Evolutionary conservation across 1,284 basidiomycete genomes (phyloP), one percentile per base, ranked within the genome.

Genomic region (Irpex sp.): DNA sequence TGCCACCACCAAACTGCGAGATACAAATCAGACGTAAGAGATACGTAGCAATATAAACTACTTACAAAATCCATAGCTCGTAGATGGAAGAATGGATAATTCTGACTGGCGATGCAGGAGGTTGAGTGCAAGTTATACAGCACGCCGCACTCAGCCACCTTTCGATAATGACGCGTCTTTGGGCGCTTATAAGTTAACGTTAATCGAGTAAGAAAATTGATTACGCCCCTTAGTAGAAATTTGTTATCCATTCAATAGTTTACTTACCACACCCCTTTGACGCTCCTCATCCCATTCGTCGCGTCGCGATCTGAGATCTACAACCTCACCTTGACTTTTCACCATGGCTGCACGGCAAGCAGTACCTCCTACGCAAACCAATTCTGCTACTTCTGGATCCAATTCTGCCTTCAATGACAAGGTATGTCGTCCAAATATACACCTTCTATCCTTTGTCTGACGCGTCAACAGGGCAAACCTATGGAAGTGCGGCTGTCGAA

Each of bases 401-500:
- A 92, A 91, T 80, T 85, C 83, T 59, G 80, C 89, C 3, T 94
- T 94, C 77, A 92, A 93, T 77, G 92, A 94, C 80, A 94, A 90
- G 83, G 92, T 50, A 46, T 11, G 31, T 46, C 13, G 31, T 55
- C 39, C n/a, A 43, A 26, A 26, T 39, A 7, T 50, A 50, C 31
- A n/a, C 8, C 8, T 54, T 35, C 5, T 21, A 13, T 54, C 37
- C 37, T 13, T n/a, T 33, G 53, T 61, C 57, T 62, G 77, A 70
- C 75, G 75, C 77, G 71, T 68, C 63, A 67, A 68, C 68, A 94
- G 91, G 90, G 92, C 69, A 95, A 95, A 77, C 92, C 93, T 19
- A 94, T 93, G 88, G 95, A 98, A 78, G 89, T 97, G 69, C 87
- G 95, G 67, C 79, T 95, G 78, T 96, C 94, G 60, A 98, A 97